Conservation (phyloP, 2,329 filamentous ascomycete genomes). For the Clonostachys chloroleuca region DNA sequence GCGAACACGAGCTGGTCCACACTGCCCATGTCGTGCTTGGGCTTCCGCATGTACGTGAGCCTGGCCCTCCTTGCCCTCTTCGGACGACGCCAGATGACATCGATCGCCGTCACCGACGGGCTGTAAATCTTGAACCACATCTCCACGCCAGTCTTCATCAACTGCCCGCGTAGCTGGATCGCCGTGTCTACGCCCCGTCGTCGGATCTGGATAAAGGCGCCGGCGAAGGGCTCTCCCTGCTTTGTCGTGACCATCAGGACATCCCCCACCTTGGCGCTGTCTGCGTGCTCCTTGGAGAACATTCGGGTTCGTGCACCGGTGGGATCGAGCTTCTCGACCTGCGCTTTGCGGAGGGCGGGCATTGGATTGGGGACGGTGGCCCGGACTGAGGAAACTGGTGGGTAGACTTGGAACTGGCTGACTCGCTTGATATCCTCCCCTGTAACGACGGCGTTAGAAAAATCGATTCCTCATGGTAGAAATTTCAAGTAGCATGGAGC, state of each 20-base stretch:
- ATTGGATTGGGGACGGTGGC: constrained; percentile 63
- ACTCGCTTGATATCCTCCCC: constrained; percentile 26
- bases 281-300: constrained; percentile 72
- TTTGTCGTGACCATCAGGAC: constrained; percentile 85
- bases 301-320: constrained; percentile 77
- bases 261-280: constrained; percentile 80
- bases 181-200: constrained; percentile 85
- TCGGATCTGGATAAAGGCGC: constrained; percentile 83
- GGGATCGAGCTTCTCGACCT: constrained; percentile 76
- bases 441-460: constrained; percentile 6
- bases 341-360: constrained; percentile 58
- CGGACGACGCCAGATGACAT: constrained; percentile 82
- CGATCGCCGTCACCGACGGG: constrained; percentile 83
- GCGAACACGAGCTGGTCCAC: constrained; percentile 72
- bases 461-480: not conserved
- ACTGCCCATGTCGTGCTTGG: constrained; percentile 81
- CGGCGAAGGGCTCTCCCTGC: constrained; percentile 79
- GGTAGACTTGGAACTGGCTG: constrained; percentile 45
- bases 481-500: too few relatives aligned
- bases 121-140: constrained; percentile 98
- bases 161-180: constrained; percentile 78
- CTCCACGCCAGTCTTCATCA: constrained; percentile 86
- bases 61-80: constrained; percentile 85
- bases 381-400: constrained; percentile 50
- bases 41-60: constrained; percentile 86